Conservation (phyloP, 768 basidiomycete genomes). For the Mycena crocata region DNA sequence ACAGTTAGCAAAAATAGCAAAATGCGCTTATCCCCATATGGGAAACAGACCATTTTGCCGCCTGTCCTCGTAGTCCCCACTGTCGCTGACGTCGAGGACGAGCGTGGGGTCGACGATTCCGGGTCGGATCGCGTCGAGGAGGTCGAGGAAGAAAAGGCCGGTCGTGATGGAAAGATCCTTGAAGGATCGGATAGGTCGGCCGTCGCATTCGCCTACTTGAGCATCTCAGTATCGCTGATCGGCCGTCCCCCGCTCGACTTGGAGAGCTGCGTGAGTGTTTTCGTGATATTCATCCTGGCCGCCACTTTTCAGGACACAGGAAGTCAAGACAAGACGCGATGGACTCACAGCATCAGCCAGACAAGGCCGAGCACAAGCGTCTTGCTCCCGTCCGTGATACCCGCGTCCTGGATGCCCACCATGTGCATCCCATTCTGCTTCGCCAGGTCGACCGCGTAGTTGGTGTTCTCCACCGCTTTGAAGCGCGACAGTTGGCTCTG, state of each 20-base stretch:
- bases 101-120: slow-evolving; percentile 94
- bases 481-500: slow-evolving; percentile 91
- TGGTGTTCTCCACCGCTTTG: slow-evolving; percentile 98
- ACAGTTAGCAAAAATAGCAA: slow-evolving; percentile 15
- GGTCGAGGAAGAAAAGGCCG: slow-evolving; percentile 92
- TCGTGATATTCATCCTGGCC: slow-evolving; percentile 84
- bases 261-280: slow-evolving; percentile 85
- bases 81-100: slow-evolving; percentile 69
- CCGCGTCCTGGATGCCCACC: slow-evolving; percentile 97
- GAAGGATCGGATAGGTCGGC: slow-evolving; percentile 92
- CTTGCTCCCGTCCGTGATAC: slow-evolving; percentile 94
- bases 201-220: slow-evolving; percentile 95
- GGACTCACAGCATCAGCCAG: slow-evolving; percentile 91
- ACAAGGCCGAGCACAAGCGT: slow-evolving; percentile 96
- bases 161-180: slow-evolving; percentile 92
- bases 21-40: neutral
- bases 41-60: slow-evolving; percentile 85
- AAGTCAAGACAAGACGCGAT: neutral
- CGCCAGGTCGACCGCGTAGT: slow-evolving; percentile 93
- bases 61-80: slow-evolving; percentile 85
- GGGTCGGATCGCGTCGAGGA: slow-evolving; percentile 90
- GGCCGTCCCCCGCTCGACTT: slow-evolving; percentile 79
- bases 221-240: slow-evolving; percentile 91
- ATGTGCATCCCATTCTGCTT: slow-evolving; percentile 94
- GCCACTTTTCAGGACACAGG: neutral